Base-by-base conservation (phyloP, 2,329 filamentous ascomycete species). In the Botryotinia narcissicola region DNA sequence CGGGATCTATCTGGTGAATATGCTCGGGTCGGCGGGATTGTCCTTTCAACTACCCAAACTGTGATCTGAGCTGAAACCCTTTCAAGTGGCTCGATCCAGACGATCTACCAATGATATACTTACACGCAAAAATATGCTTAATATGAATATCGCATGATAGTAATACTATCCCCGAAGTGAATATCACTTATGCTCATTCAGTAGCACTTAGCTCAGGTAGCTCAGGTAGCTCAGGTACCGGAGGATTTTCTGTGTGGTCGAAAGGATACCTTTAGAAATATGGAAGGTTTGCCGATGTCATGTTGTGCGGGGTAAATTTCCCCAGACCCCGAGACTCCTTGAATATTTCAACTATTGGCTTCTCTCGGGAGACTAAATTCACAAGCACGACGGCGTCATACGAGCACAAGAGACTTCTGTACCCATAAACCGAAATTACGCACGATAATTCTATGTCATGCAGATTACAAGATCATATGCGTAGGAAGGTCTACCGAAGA, bases 271-370 rank as follows among this genome's bases (percentile, higher is more conserved):
- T 66, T 35, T 7, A 14, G 12, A 66, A 48, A 35, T 64, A 46
- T 64, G 70, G 70, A 51, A 71, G 59, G 70, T 71, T 71, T 42
- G 44, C 70, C 70, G 70, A 71, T 16, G 18, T 61, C 48, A 54
- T 51, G 10, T 40, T 46, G 70, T 71, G 70, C 60, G 70, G 70
- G 70, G 70, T 71, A 61, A 42, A 20, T 35, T 37, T 35, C 54
- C 57, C 29, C 40, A 37, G 68, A 16, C n/a, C n/a, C 14, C 48
- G 12, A n/a, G 25, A 54, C 48, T 37, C 40, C 46, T 16, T 54
- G 48, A 42, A 37, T 42, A 8, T 60, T 25, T 61, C 44, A 18
- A 37, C 35, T 9, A 46, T n/a, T 62, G 35, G 59, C 59, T 44
- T 44, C n/a, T 70, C 35, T 12, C 8, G 6, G 10, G 46, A 12